phyloP scores from a whole-genome alignment of 2,329 filamentous ascomycete species.

The Thielaviopsis cerberus region DNA sequence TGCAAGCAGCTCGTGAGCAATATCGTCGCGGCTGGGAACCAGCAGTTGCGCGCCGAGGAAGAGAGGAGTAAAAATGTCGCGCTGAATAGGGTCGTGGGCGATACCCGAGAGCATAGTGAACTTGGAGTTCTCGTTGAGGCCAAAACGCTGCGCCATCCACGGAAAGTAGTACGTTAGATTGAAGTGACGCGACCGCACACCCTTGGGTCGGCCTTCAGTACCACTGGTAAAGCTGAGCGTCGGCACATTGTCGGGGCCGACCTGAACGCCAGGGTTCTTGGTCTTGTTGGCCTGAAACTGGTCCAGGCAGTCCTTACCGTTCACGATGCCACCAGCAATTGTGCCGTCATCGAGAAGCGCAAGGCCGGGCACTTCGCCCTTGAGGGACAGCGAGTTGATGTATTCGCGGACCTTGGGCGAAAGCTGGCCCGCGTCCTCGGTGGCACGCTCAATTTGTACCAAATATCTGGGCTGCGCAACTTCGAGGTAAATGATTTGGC shows the following conservation, averaged over 20 bases:
- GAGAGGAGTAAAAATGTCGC: constrained; percentile 75
- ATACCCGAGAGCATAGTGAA: constrained; percentile 80
- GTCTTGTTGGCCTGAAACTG: constrained; percentile 30
- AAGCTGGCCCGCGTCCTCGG: constrained; percentile 36
- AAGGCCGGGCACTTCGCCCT: constrained; percentile 56
- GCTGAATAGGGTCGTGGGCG: constrained; percentile 40
- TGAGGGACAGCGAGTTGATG: constrained; percentile 55
- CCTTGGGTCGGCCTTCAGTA: constrained; percentile 64
- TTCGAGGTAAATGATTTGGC: constrained; percentile 46
- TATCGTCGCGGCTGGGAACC: constrained; percentile 64
- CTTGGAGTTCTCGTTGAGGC: constrained; percentile 48
- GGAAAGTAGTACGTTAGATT: constrained; percentile 70
- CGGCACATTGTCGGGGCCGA: constrained; percentile 70
- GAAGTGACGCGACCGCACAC: constrained; percentile 74
- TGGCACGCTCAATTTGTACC: constrained; percentile 55
- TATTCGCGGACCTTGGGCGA: constrained; percentile 36
- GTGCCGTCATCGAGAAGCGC: constrained; percentile 51
- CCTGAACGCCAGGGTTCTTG: constrained; percentile 48
- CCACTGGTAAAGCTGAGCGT: constrained; percentile 61
- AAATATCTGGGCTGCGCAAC: constrained; percentile 57
- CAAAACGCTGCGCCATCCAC: constrained; percentile 81
- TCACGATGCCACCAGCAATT: constrained; percentile 47
- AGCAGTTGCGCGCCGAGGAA: constrained; percentile 68
- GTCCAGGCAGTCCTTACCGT: constrained; percentile 50
- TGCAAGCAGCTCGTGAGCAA: constrained; percentile 65